Evolutionary conservation across 2,329 filamentous ascomycete genomes (phyloP).

Genomic region (Trichoderma breve): DNA sequence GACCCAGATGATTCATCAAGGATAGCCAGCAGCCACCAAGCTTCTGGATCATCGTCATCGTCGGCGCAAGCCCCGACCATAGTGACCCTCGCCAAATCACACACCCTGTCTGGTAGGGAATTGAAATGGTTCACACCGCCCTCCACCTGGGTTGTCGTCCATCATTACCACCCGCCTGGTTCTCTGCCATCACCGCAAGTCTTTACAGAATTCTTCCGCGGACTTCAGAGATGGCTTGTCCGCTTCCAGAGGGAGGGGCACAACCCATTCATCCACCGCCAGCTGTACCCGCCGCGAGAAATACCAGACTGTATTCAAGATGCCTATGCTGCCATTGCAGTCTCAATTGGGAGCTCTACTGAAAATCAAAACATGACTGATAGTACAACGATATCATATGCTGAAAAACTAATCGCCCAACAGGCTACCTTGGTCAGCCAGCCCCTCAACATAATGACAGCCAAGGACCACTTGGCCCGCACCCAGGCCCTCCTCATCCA

Average conservation of each 20-base stretch:
- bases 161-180: no score
- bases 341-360: neutral
- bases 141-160: no score
- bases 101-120: no score
- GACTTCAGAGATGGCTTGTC: neutral
- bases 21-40: no score
- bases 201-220: neutral
- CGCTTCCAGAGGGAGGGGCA: neutral
- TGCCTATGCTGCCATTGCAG: neutral
- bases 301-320: neutral
- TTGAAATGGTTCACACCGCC: no score
- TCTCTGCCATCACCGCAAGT: no score
- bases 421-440: no score
- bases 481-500: neutral
- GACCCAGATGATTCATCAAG: no score
- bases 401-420: no score
- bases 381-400: neutral
- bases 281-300: neutral
- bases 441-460: neutral
- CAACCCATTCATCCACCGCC: neutral
- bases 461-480: neutral
- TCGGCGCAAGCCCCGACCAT: no score
- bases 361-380: neutral
- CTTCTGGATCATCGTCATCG: no score
- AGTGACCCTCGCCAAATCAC: no score